Conservation (phyloP, 768 basidiomycete genomes). For the Cystobasidium tubakii region DNA sequence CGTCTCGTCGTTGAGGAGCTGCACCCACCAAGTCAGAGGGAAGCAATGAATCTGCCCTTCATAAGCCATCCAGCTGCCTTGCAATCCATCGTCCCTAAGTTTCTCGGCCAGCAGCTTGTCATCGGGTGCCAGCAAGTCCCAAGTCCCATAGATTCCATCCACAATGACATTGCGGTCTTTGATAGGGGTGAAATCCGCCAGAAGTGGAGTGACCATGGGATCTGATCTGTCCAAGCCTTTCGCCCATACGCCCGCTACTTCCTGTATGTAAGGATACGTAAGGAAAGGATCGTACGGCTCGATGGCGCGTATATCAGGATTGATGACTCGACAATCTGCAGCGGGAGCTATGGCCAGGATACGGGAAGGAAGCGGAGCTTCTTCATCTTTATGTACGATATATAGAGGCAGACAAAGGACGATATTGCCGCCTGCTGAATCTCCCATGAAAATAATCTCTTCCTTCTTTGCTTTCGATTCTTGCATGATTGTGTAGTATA, state of each 20-base stretch:
- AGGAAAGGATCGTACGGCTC: slow-evolving; percentile 7
- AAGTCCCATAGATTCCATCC: slow-evolving; percentile 9
- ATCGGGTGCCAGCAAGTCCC: slow-evolving; percentile 20
- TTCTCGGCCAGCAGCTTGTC: background rate
- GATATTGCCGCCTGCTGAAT: slow-evolving; percentile 25
- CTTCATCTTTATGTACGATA: background rate
- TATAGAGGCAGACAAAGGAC: slow-evolving; percentile 3
- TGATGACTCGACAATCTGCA: background rate
- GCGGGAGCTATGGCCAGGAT: slow-evolving; percentile 12
- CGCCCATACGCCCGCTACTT: slow-evolving; percentile 11
- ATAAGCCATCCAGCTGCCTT: slow-evolving; percentile 5
- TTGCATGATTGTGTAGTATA: slow-evolving; percentile 1
- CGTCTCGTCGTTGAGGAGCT: too few species aligned
- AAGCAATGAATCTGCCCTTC: slow-evolving; percentile 21
- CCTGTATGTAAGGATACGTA: background rate
- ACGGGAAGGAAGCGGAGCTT: background rate
- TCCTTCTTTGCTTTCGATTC: slow-evolving; percentile 4
- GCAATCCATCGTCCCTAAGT: background rate
- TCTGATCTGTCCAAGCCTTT: slow-evolving; percentile 17
- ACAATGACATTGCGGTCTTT: background rate
- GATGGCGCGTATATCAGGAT: background rate
- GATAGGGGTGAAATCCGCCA: background rate
- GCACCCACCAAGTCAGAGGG: slow-evolving; percentile 12
- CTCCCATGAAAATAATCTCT: slow-evolving; percentile 19
- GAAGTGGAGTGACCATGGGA: slow-evolving; percentile 16